Evolutionary conservation across 129 eudicot species (phyloP).

Genomic region (Deinandra increscens): DNA sequence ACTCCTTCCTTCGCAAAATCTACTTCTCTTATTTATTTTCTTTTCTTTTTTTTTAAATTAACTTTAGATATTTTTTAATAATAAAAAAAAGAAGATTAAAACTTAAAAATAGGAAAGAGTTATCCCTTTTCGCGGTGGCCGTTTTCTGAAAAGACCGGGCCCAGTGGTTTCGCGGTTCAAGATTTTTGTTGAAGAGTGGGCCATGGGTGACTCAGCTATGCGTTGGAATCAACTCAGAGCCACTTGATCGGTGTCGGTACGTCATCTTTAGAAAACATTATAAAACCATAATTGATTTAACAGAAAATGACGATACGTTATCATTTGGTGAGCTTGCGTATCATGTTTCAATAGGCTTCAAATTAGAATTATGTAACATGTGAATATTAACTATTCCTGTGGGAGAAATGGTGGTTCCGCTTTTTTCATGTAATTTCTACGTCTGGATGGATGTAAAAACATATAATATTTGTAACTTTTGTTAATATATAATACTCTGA

Average conservation of each 20-base stretch:
- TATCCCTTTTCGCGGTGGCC: no score
- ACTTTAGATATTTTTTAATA: no score
- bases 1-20: constrained; percentile 31
- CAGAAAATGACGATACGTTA: not conserved
- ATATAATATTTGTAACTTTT: no score
- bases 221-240: constrained; percentile 28
- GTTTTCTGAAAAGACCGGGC: not conserved
- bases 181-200: constrained; percentile 20
- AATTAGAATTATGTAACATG: no score
- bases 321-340: no score
- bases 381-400: no score
- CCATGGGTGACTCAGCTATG: constrained; percentile 28
- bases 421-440: no score
- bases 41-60: no score
- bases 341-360: no score
- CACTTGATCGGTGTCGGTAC: constrained; percentile 4
- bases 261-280: not conserved
- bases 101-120: not conserved
- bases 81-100: not conserved
- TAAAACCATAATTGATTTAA: not conserved
- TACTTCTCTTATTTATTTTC: not conserved
- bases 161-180: not conserved
- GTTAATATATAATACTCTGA: no score
- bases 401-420: no score
- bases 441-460: no score